Evolutionary conservation across 2,329 filamentous ascomycete genomes (phyloP), one percentile per base, ranked within the genome.

Genomic region (Ceratocystis lukuohia): DNA sequence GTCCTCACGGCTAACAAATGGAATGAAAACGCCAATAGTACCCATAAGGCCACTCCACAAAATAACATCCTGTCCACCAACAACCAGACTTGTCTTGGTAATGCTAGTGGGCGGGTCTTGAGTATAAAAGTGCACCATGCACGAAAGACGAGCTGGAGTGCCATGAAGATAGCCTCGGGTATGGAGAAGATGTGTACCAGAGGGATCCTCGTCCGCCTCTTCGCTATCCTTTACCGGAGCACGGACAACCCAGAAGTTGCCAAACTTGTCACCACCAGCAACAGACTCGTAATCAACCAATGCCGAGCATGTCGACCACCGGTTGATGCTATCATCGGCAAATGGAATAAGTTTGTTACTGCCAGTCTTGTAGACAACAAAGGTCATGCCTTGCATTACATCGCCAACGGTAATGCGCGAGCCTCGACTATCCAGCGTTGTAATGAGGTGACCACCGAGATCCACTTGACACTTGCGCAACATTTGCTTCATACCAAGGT

Each of bases 231-330:
- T 94, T 68, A 86, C 80, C 0, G 93, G 91, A 72, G 89, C 94
- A 61, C 94, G 88, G 37, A 99, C 81, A 57, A 99, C 84, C 87
- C 91, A 99, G 17, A 99, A 77, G 72, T 99, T 99, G 68, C 94
- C 95, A 70, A 99, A 99, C 74, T 96, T 97, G 78, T 99, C 94
- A 45, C 93, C 93, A 45, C 93, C 94, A 2, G 91, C 92, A 28
- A 89, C 86, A 0, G 94, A 96, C 74, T 99, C 94, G 75, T 99
- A 99, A 76, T 99, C 94, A 1, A 97, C 87, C 91, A 99, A 96
- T 2, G 91, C 84, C 0, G 89, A 88, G 70, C 89, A 89, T 0
- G 91, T 96, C 1, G 91, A 96, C 89, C 92, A 97, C 41, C 94
- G 86, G 63, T 91, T 82, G 68, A 96, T 83, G 5, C 87, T 88